Base-by-base conservation (phyloP, 306 rosid species). In the Begonia fuchsioides region DNA sequence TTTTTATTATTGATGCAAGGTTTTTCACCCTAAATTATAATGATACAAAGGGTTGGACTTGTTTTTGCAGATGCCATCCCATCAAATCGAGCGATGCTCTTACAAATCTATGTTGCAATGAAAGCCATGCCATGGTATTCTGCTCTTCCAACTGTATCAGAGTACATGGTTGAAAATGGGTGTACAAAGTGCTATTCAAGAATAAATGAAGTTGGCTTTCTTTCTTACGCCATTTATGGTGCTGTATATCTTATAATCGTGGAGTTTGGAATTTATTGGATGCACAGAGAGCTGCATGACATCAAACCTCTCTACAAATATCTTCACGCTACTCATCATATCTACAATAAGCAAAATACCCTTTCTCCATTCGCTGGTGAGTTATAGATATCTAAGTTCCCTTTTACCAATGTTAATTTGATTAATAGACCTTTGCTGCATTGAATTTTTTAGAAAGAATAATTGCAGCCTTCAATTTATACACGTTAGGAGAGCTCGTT, bases 301-400 rank as follows among this genome's bases (percentile, higher is more conserved):
- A 81, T 90, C 62, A 90, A 79, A 65, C 95, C 97, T 45, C 87
- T 90, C 17, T 90, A 90, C 69, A 90, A 81, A 50, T 60, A 79
- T 73, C 95, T 90, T 47, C 97, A 90, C 51, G 82, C 86, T 47
- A 81, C 86, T 5, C 97, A 84, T 73, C 97, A 90, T 68, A 55
- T 76, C 62, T 90, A 84, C 80, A 90, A 90, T 71, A 90, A 84
- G 74, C 95, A 81, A 68, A 85, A 75, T 49, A 84, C 92, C 56
- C 95, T 90, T 61, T 90, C 95, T 57, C 95, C 97, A 15, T 90
- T 90, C 61, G 97, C 97, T 11, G 95, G 97, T 81, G 58, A 72
- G 84, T 26, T 26, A 4, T 4, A 1, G 35, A 3, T 8, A 26
- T 26, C 35, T 26, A 26, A 26, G 7, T 4, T 67, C 68, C 11